Base-by-base conservation (phyloP, 257 asterid genomes). In the Solanum appendiculatum region DNA sequence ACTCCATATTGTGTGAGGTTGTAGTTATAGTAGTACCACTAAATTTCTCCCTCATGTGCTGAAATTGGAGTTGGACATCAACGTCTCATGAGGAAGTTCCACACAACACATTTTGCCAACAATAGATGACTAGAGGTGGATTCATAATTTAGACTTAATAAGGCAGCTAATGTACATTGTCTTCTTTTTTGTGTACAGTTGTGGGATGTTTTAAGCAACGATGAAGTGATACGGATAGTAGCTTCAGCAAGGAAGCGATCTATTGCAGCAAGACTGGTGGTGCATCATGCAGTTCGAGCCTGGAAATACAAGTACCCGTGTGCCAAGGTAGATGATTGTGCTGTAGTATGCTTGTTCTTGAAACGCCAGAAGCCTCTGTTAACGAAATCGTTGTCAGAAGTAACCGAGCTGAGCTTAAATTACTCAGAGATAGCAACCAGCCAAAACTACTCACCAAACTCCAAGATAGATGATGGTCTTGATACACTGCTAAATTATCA, bases 131-230 rank as follows among this genome's bases (percentile, higher is more conserved):
- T 25, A 15, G 64, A 15, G 84, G 16, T 1, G 16, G 64, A 44
- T 78, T 8, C 60, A 77, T 14, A 27, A 42, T 44, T 77, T 42
- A 42, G 63, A 80, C 29, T 46, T 27, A 77, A 42, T 44, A 77
- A 25, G 58, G 21, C 36, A 75, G 25, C 40, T 44, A 27, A 78
- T 78, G 25, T 27, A 78, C 18, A 25, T 9, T 18, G 7, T 9
- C n/a, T 16, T 48, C n/a, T 18, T 36, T 31, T 33, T 3, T n/a
- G 51, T 20, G n/a, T 20, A 58, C 39, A 96, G 99, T 70, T 96
- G 83, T 96, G 99, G 99, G 98, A 96, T 88, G 99, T 93, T 16
- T 86, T 96, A 64, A 88, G 98, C 5, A 96, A 96, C 86, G 86
- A 91, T 5, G 98, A 95, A 82, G 98, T 95, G 69, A 88, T 96